These are phyloP conservation scores for Saposhnikovia divaricata DNA, from an alignment of 129 eudicot species.

Conservation along the genomic window DNA sequence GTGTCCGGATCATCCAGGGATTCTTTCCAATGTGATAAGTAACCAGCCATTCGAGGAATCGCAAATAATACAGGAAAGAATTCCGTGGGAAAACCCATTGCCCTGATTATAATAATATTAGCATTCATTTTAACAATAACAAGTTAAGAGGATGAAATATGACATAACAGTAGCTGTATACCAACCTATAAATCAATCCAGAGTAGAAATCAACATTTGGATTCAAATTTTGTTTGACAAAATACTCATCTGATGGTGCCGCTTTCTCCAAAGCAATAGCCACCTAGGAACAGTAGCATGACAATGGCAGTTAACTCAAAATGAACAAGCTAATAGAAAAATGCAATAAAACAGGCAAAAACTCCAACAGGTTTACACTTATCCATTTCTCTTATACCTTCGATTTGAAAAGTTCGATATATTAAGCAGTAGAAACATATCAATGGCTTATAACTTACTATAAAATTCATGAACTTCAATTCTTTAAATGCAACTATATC, in stretches of 20 bases:
- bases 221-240: constrained; percentile 90
- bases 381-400: neutral
- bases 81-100: constrained; percentile 98
- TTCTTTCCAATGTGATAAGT: constrained; percentile 91
- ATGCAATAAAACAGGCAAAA: neutral
- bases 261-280: constrained; percentile 99
- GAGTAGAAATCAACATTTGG: constrained; percentile 99
- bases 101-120: too few relatives aligned
- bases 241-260: constrained; percentile 88
- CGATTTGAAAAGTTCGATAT: neutral
- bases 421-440: neutral
- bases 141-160: neutral
- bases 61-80: constrained; percentile 93
- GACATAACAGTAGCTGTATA: constrained; percentile 9
- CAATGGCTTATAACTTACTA: neutral
- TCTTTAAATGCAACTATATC: neutral
- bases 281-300: constrained; percentile 41
- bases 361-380: neutral
- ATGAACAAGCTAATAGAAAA: neutral
- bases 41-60: constrained; percentile 98
- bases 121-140: neutral
- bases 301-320: neutral
- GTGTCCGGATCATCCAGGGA: constrained; percentile 97
- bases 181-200: constrained; percentile 93
- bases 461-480: neutral